Base-by-base conservation (phyloP, 495 filamentous ascomycete genomes). In the Penicillium mononematosum region DNA sequence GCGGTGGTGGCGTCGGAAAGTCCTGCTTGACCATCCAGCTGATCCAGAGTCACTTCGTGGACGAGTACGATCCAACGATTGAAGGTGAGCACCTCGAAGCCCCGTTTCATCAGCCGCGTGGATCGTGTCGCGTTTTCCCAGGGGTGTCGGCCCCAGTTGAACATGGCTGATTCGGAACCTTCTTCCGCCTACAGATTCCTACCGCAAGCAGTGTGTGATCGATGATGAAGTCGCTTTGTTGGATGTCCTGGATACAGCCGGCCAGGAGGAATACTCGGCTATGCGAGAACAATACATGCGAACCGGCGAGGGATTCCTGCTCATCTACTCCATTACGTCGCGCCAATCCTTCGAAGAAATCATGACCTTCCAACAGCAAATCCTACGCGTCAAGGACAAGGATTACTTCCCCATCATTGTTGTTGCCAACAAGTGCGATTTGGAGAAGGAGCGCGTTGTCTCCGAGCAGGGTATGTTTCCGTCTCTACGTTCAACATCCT, bases 221-320 rank as follows among this genome's bases (percentile, higher is more conserved):
- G 94, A 98, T 71, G 94, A 97, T 65, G 94, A 98, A 74, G 90
- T 97, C 60, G 95, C 94, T 43, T 83, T 97, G 52, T 87, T 98
- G 69, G 94, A 98, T 72, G 93, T 98, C 52, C 86, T 98, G 65
- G 94, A 98, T 73, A 98, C 94, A 47, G 94, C 94, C 52, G 94
- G 94, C 52, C 94, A 98, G 76, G 94, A 98, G 75, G 94, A 98
- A 76, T 98, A 98, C 78, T 96, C 92, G 38, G 94, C 94, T 50
- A 98, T 98, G 94, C 85, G 94, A 60, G 94, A 98, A 78, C 94
- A 98, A 78, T 98, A 98, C 82, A 98, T 98, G 94, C 88, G 94
- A 64, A 98, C 95, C 36, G 94, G 94, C 68, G 94, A 98, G 78
- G 94, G 94, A 43, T 98, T 98, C 78, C 82, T 98, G 60, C 84